A percentile compares a stretch with the other conserved stretches of the same genome.
Evolutionary conservation across 1,139 yeast species (phyloP).

Genomic region (Pichia sorboxylosa): DNA sequence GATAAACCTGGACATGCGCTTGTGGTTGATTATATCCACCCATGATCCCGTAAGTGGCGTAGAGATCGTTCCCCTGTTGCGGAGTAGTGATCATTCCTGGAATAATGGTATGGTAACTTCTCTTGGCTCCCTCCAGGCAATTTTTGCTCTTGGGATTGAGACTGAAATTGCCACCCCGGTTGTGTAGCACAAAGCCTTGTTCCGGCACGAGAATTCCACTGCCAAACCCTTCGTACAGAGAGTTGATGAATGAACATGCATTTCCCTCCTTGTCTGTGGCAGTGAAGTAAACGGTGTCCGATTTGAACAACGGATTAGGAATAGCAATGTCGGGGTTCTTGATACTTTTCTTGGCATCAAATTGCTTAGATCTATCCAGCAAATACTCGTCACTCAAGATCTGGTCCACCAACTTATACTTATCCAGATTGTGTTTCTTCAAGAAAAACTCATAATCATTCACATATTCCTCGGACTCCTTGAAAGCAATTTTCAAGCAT

Average conservation of each 20-base stretch:
- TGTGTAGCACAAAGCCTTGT: constrained; percentile 62
- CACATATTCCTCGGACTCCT: constrained; percentile 67
- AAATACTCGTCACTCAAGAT: constrained; percentile 37
- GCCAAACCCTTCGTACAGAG: constrained; percentile 64
- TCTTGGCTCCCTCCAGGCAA: constrained; percentile 53
- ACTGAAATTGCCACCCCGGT: constrained; percentile 69
- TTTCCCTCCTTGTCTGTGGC: constrained; percentile 64
- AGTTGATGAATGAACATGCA: constrained; percentile 74
- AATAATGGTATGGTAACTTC: constrained; percentile 78
- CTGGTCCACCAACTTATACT: constrained; percentile 25
- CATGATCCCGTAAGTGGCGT: constrained; percentile 73
- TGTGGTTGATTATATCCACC: constrained; percentile 87
- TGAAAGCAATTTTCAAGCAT: constrained; percentile 59
- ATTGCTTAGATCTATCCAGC: constrained; percentile 36
- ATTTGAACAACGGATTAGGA: constrained; percentile 51
- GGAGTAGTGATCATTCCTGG: constrained; percentile 59
- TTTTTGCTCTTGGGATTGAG: constrained; percentile 47
- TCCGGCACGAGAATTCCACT: constrained; percentile 58
- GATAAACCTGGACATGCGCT: constrained; percentile 69
- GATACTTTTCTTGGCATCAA: constrained; percentile 30
- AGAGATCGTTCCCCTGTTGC: constrained; percentile 32
- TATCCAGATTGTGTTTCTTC: constrained; percentile 17
- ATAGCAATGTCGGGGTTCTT: constrained; percentile 35
- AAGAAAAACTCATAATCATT: constrained; percentile 41
- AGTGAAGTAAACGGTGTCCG: constrained; percentile 70